phyloP scores from a whole-genome alignment of 2,329 filamentous ascomycete genomes.

The Parafenestella ontariensis region DNA sequence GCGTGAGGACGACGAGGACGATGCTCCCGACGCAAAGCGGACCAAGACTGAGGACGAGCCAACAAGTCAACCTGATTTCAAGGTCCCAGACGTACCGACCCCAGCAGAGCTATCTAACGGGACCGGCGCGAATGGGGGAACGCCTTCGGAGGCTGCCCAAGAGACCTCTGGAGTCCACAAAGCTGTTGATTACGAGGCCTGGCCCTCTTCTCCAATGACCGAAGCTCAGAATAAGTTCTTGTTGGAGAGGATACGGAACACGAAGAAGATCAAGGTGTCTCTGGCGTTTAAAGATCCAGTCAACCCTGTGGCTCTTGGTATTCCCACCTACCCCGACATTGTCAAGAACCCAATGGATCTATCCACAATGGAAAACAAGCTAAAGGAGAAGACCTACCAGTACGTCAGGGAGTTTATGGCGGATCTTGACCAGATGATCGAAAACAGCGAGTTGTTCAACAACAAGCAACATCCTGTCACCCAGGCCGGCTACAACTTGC shows the following conservation, averaged over 20 bases:
- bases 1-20: constrained; percentile 65
- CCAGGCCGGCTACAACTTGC: constrained; percentile 67
- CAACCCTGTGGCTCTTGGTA: constrained; percentile 73
- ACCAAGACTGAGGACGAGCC: constrained; percentile 69
- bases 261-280: constrained; percentile 88
- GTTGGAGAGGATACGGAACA: constrained; percentile 70
- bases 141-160: constrained; percentile 38
- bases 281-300: constrained; percentile 79
- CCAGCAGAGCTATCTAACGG: constrained; percentile 40
- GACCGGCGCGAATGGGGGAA: constrained; percentile 22
- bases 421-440: constrained; percentile 78
- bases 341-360: constrained; percentile 87
- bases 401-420: constrained; percentile 74
- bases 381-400: constrained; percentile 74
- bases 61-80: constrained; percentile 49
- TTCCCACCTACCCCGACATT: constrained; percentile 76
- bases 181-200: constrained; percentile 43
- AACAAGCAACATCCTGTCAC: constrained; percentile 78
- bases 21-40: constrained; percentile 74
- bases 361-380: constrained; percentile 77
- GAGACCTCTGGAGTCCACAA: constrained; percentile 40
- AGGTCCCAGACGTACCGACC: constrained; percentile 52
- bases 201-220: constrained; percentile 53
- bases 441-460: constrained; percentile 85
- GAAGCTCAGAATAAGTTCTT: constrained; percentile 67